phyloP scores from a whole-genome alignment of 2,329 filamentous ascomycete species.

The Botrytis fragariae region DNA sequence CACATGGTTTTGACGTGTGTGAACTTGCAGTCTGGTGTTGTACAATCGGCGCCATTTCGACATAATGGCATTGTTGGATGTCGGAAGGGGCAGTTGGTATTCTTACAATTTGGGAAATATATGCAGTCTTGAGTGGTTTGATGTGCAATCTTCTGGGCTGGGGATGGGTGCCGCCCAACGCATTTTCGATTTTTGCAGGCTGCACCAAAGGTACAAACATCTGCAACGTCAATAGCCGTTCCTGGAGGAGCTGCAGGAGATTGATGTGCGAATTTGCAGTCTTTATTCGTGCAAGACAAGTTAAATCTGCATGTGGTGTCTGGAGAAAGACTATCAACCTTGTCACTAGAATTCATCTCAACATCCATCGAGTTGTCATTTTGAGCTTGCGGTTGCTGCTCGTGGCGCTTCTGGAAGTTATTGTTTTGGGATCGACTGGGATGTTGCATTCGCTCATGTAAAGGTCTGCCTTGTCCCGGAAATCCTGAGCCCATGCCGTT shows the following conservation, averaged over 20 bases:
- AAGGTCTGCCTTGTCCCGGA: constrained; percentile 50
- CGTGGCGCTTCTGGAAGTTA: constrained; percentile 27
- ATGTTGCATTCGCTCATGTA: constrained; percentile 69
- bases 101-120: constrained; percentile 89
- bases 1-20: constrained; percentile 82
- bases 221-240: constrained; percentile 71
- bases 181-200: constrained; percentile 98
- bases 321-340: constrained; percentile 53
- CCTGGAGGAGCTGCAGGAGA: constrained; percentile 83
- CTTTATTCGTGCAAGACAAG: constrained; percentile 78
- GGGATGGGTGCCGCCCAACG: constrained; percentile 86
- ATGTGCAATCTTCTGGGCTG: constrained; percentile 73
- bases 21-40: constrained; percentile 79
- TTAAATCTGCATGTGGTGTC: constrained; percentile 86
- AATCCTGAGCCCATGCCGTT: constrained; percentile 49
- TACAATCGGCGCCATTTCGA: constrained; percentile 87
- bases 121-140: constrained; percentile 85
- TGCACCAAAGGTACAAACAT: constrained; percentile 79
- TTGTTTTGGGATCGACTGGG: constrained; percentile 29
- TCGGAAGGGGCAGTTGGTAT: constrained; percentile 81
- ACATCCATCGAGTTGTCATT: constrained; percentile 51
- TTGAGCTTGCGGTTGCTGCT: constrained; percentile 25
- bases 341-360: constrained; percentile 57
- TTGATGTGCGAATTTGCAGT: constrained; percentile 92
- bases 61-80: constrained; percentile 86